Conservation (phyloP, 208 protist genomes). For the Herpetomonas samuelpessoai region DNA sequence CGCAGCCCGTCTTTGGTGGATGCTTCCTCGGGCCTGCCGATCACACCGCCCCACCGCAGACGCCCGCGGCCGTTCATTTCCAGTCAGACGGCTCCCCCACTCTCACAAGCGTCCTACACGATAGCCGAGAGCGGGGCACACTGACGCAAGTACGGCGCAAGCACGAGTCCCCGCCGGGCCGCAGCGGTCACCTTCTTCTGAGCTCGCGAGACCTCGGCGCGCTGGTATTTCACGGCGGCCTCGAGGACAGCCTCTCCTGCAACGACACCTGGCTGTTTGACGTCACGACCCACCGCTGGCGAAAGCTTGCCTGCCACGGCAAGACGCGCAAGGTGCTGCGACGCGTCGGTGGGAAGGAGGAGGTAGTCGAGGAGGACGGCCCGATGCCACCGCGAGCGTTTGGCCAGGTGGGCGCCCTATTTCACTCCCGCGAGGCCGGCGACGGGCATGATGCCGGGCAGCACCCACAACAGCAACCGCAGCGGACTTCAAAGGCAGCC, state of each 20-base stretch:
- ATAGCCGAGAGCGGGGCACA: conserved; percentile 9
- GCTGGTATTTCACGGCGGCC: conserved; percentile 51
- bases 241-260: conserved; percentile 23
- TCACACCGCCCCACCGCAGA: background rate
- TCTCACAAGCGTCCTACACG: conserved; percentile 13
- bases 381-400: conserved; percentile 44
- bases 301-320: conserved; percentile 21
- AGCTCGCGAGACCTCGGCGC: conserved; percentile 23
- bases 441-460: conserved; percentile 3
- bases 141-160: conserved; percentile 17
- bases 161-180: conserved; percentile 25
- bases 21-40: conserved; percentile 1
- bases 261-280: conserved; percentile 71
- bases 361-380: conserved; percentile 1
- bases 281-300: conserved; percentile 31
- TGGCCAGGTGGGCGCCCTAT: conserved; percentile 44
- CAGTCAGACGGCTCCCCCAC: conserved; percentile 9
- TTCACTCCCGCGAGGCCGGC: conserved; percentile 7
- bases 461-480: background rate
- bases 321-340: background rate
- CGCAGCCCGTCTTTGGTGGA: conserved; percentile 34
- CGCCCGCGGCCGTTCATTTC: conserved; percentile 5
- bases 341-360: background rate
- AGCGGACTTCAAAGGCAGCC: background rate
- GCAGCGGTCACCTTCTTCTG: conserved; percentile 60